Conservation (phyloP, 495 filamentous ascomycete genomes). For the Xylaria telfairii region DNA sequence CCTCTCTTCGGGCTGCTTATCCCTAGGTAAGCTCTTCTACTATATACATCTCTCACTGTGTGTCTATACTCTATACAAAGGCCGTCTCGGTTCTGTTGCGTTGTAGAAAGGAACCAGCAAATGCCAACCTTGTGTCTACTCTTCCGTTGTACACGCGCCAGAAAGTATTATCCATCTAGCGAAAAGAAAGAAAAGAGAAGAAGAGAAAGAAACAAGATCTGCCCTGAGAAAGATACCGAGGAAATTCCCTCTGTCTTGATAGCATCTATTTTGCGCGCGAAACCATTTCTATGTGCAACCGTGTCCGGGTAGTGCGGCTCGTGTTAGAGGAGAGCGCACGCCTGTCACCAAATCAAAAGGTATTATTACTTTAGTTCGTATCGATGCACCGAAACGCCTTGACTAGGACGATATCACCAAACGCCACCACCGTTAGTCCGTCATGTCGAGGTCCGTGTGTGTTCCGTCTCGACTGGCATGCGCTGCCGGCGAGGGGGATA, state of each 20-base stretch:
- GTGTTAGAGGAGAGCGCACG: neutral
- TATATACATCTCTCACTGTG: slow-evolving; percentile 6
- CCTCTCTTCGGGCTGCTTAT: neutral
- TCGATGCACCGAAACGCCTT: slow-evolving; percentile 23
- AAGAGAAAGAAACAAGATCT: neutral
- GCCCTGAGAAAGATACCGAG: neutral
- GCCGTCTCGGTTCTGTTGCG: neutral
- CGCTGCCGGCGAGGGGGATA: slow-evolving; percentile 8
- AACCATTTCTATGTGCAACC: neutral
- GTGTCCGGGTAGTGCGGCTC: neutral
- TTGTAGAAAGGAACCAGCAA: neutral
- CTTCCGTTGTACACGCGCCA: slow-evolving; percentile 5
- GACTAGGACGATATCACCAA: slow-evolving; percentile 8
- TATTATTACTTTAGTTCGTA: slow-evolving; percentile 12
- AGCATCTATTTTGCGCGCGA: neutral
- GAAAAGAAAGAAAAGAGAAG: neutral
- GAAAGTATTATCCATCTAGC: neutral
- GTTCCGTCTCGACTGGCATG: slow-evolving; percentile 8
- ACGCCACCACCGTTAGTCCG: slow-evolving; percentile 13
- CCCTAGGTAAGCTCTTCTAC: neutral
- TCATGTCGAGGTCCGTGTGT: slow-evolving; percentile 5
- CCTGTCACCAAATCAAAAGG: slow-evolving; percentile 15
- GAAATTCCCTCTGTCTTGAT: neutral
- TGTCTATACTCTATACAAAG: slow-evolving; percentile 18
- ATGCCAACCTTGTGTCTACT: neutral